These are phyloP conservation scores for Nidula microcarpa DNA, from an alignment of 768 basidiomycete genomes.

Conservation along the genomic window DNA sequence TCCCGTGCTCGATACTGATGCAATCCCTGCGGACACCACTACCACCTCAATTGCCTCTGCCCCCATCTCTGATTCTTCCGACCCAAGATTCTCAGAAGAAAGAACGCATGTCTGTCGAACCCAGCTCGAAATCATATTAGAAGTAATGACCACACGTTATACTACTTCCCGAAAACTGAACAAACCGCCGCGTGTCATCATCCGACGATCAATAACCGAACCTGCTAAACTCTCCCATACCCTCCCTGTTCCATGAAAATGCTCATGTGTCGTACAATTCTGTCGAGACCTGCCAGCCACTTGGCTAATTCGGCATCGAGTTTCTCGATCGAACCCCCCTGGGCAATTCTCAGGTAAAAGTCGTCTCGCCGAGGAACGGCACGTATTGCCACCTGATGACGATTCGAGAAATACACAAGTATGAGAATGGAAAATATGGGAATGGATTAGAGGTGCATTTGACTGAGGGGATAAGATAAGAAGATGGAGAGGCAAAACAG, in stretches of 20 bases:
- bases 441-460: no score
- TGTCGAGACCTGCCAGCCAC: constrained; percentile 61
- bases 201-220: not conserved
- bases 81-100: not conserved
- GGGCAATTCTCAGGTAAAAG: constrained; percentile 61
- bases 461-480: constrained; percentile 1
- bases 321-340: constrained; percentile 52
- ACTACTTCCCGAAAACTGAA: not conserved
- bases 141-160: not conserved
- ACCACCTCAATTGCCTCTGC: no score
- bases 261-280: constrained; percentile 45
- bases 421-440: no score
- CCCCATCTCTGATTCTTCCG: not conserved
- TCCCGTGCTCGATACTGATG: no score
- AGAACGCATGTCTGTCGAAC: not conserved
- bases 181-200: not conserved
- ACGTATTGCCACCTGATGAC: constrained; percentile 49
- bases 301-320: constrained; percentile 50
- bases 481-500: not conserved
- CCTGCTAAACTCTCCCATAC: constrained; percentile 17
- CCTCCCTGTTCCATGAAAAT: constrained; percentile 40
- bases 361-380: constrained; percentile 57
- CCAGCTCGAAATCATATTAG: not conserved
- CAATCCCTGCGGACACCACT: no score
- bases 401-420: not conserved